These are phyloP conservation scores for Tolypocladium inflatum DNA, from an alignment of 2,329 filamentous ascomycete genomes.

Conservation along the genomic window DNA sequence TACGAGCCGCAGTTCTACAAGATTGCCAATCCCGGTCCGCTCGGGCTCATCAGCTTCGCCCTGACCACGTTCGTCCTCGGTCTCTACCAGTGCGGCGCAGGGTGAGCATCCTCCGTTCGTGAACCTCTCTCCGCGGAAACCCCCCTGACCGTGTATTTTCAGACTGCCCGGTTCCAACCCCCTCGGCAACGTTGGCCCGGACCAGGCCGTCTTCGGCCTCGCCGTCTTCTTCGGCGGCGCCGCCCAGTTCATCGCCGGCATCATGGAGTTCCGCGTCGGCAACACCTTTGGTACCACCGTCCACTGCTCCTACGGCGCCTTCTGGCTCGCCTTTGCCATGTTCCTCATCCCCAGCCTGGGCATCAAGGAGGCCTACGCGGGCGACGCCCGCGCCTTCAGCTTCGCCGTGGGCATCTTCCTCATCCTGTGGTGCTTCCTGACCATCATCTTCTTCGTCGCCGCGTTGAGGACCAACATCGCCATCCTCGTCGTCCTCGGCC, in stretches of 20 bases:
- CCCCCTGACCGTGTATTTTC: not conserved
- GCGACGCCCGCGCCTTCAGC: slow-evolving; percentile 29
- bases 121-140: not conserved
- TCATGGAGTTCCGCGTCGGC: slow-evolving; percentile 43
- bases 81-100: slow-evolving; percentile 33
- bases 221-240: slow-evolving; percentile 50
- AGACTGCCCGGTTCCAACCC: slow-evolving; percentile 24
- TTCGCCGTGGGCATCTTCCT: slow-evolving; percentile 47
- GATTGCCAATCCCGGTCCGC: slow-evolving; percentile 49
- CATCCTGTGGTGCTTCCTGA: slow-evolving; percentile 52
- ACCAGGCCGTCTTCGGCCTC: slow-evolving; percentile 25
- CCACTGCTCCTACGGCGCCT: slow-evolving; percentile 51
- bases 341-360: slow-evolving; percentile 42
- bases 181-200: slow-evolving; percentile 20
- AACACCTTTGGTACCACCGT: slow-evolving; percentile 55
- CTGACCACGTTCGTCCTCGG: slow-evolving; percentile 53
- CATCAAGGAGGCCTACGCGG: slow-evolving; percentile 35
- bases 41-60: slow-evolving; percentile 55
- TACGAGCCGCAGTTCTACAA: slow-evolving; percentile 26
- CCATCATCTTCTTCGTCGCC: slow-evolving; percentile 43
- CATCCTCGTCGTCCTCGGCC: slow-evolving; percentile 48
- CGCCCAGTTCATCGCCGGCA: slow-evolving; percentile 58
- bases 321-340: slow-evolving; percentile 52
- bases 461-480: slow-evolving; percentile 49
- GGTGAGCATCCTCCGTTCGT: slow-evolving; percentile 27